Evolutionary conservation across 1,139 yeast species (phyloP).

Genomic region (Taphrina populina): DNA sequence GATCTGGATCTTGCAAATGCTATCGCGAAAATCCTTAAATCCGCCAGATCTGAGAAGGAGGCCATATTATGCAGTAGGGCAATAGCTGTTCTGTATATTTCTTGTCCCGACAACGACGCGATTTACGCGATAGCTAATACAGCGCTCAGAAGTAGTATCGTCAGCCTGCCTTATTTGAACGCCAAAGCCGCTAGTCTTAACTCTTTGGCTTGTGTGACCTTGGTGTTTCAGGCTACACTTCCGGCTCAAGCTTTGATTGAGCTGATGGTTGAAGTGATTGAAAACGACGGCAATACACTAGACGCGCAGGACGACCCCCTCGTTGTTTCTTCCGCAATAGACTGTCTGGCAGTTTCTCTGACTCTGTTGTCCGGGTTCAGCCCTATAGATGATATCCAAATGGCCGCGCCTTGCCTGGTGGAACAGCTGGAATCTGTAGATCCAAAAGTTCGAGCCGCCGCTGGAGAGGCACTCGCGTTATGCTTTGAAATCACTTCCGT

Average conservation of each 20-base stretch:
- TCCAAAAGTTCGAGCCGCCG: slow-evolving; percentile 38
- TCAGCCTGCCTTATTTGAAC: slow-evolving; percentile 5
- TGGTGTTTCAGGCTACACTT: slow-evolving; percentile 33
- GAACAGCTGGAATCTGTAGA: slow-evolving; percentile 40
- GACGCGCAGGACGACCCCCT: slow-evolving; percentile 37
- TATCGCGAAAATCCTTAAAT: slow-evolving; percentile 33
- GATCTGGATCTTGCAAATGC: slow-evolving; percentile 36
- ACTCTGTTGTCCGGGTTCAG: slow-evolving; percentile 34
- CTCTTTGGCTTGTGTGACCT: slow-evolving; percentile 34
- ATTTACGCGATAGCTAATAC: slow-evolving; percentile 5
- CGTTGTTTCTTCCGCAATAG: slow-evolving; percentile 36
- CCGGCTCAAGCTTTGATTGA: slow-evolving; percentile 34
- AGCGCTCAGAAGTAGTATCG: slow-evolving; percentile 19
- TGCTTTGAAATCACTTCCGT: slow-evolving; percentile 38
- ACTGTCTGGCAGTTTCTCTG: slow-evolving; percentile 34
- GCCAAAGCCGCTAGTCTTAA: slow-evolving; percentile 36
- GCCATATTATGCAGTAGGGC: slow-evolving; percentile 26
- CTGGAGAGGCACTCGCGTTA: slow-evolving; percentile 40
- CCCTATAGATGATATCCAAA: slow-evolving; percentile 32
- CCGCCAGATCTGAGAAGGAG: slow-evolving; percentile 37
- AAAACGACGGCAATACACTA: slow-evolving; percentile 39
- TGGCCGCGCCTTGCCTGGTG: slow-evolving; percentile 38
- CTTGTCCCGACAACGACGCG: slow-evolving; percentile 37
- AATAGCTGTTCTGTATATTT: slow-evolving; percentile 36
- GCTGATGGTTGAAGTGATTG: slow-evolving; percentile 37